Percentiles rank a stretch among this genome's conserved stretches.
These are phyloP conservation scores for Plasmodium relictum DNA, from an alignment of 169 alveolate genomes.

Conservation along the genomic window DNA sequence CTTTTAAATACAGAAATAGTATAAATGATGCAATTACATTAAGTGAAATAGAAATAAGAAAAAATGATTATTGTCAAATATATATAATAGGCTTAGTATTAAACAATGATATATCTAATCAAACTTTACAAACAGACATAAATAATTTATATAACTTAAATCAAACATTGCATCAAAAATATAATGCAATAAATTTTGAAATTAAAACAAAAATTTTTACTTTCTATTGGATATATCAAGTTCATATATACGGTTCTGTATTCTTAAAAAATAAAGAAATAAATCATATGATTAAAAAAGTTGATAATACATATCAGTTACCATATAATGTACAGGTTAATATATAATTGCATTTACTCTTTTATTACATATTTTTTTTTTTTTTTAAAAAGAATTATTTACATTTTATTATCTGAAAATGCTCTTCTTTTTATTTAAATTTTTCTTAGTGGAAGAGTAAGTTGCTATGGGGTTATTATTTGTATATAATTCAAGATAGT, in stretches of 20 bases:
- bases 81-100: constrained; percentile 44
- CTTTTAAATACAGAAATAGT: constrained; percentile 55
- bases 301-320: constrained; percentile 5
- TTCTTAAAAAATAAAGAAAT: constrained; percentile 28
- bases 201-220: constrained; percentile 41
- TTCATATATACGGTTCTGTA: constrained; percentile 60
- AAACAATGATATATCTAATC: constrained; percentile 48
- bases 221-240: constrained; percentile 68
- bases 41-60: constrained; percentile 61
- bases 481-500: constrained; percentile 61
- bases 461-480: constrained; percentile 61
- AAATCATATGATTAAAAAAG: not conserved
- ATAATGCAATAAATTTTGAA: constrained; percentile 14
- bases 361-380: not conserved
- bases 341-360: not conserved
- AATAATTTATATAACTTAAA: constrained; percentile 34
- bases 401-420: not conserved
- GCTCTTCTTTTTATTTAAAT: not conserved
- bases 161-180: constrained; percentile 25
- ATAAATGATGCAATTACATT: constrained; percentile 65
- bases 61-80: constrained; percentile 18
- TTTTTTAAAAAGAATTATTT: not conserved
- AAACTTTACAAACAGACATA: constrained; percentile 26
- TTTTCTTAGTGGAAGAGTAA: constrained; percentile 30
- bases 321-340: constrained; percentile 42